Conservation (phyloP, 2,329 filamentous ascomycete species). For the Xylariaceae sp. region DNA sequence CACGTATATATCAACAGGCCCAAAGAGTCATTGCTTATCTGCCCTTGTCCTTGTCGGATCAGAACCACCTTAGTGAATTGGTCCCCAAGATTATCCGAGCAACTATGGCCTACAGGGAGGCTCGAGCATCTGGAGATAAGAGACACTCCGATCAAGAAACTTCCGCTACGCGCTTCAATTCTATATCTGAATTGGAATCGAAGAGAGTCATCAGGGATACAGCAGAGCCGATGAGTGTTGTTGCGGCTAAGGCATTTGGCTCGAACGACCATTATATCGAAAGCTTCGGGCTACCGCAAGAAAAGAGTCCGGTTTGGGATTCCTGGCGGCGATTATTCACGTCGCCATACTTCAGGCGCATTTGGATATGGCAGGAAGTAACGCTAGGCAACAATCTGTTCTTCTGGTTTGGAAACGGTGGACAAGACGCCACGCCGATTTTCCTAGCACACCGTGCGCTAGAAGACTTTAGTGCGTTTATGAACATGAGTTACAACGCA, state of each 20-base stretch:
- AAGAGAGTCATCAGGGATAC: background rate
- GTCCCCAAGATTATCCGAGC: conserved; percentile 7
- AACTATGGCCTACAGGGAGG: background rate
- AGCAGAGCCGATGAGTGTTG: conserved; percentile 1
- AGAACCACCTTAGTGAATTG: conserved; percentile 6
- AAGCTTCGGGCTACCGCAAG: conserved; percentile 8
- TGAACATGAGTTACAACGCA: conserved; percentile 12
- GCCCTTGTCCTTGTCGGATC: background rate
- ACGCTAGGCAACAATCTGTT: conserved; percentile 5
- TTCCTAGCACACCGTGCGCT: conserved; percentile 4
- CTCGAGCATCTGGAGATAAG: background rate
- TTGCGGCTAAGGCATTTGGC: too few relatives aligned
- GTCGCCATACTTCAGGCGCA: conserved; percentile 13
- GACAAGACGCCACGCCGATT: conserved; percentile 1
- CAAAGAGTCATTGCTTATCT: conserved; percentile 11
- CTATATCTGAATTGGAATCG: conserved; percentile 1
- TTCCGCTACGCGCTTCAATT: conserved; percentile 4
- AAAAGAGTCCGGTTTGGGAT: conserved; percentile 9
- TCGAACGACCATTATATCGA: conserved; percentile 7
- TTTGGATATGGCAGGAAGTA: conserved; percentile 14
- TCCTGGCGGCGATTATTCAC: conserved; percentile 9
- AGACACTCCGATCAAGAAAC: background rate
- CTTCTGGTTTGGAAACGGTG: conserved; percentile 9
- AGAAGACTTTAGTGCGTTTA: background rate
- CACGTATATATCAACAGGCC: conserved; percentile 9